These are phyloP conservation scores for Dacryopinax spathularia DNA, from an alignment of 768 basidiomycete genomes.

Conservation along the genomic window DNA sequence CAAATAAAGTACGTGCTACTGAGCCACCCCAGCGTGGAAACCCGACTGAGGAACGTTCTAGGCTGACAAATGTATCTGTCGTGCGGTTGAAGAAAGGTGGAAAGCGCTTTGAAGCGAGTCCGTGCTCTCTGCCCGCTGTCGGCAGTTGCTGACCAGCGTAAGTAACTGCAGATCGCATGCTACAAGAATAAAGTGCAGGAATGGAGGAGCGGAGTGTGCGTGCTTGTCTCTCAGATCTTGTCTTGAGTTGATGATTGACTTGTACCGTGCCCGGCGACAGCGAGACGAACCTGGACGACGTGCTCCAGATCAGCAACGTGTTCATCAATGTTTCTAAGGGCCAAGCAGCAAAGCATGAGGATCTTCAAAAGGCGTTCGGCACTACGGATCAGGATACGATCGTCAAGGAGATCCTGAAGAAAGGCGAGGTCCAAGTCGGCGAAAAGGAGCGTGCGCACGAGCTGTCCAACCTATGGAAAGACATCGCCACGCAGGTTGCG, in stretches of 20 bases:
- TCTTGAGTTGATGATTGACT: background rate
- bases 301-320: constrained; percentile 90
- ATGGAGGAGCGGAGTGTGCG: constrained; percentile 82
- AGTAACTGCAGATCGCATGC: constrained; percentile 79
- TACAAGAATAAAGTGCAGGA: constrained; percentile 99
- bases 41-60: constrained; percentile 23
- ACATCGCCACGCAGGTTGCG: constrained; percentile 87
- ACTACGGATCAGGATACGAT: constrained; percentile 56
- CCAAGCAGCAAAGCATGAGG: constrained; percentile 73
- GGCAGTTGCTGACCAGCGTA: background rate
- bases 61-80: constrained; percentile 92
- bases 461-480: constrained; percentile 60
- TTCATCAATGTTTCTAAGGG: constrained; percentile 96
- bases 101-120: constrained; percentile 85
- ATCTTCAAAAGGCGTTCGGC: constrained; percentile 84
- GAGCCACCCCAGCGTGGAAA: background rate
- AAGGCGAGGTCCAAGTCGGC: constrained; percentile 92
- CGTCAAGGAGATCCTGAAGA: constrained; percentile 85
- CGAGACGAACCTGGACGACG: constrained; percentile 87
- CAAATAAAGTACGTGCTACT: constrained; percentile 59
- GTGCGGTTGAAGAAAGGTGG: constrained; percentile 94
- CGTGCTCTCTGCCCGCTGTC: background rate
- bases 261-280: no score
- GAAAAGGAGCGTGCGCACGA: constrained; percentile 95
- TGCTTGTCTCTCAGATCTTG: constrained; percentile 10